Conservation (phyloP, 1,284 basidiomycete genomes). For the Hortiboletus rubellus region DNA sequence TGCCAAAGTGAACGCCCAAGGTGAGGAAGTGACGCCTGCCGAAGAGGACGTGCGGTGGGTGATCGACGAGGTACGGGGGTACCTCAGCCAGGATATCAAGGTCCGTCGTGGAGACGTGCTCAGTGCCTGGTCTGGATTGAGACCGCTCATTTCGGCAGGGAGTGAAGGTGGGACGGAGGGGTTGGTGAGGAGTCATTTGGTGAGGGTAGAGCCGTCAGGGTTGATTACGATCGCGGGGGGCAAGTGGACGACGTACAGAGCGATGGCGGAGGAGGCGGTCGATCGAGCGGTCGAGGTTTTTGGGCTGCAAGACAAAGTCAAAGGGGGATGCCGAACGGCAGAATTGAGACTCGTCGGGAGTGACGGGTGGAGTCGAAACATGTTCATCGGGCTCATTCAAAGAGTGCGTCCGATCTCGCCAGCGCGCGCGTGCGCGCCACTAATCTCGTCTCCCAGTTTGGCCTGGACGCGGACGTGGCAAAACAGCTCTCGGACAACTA, state of each 20-base stretch:
- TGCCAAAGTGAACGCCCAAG: slow-evolving; percentile 58
- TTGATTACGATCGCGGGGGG: slow-evolving; percentile 95
- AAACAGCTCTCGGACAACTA: slow-evolving; percentile 93
- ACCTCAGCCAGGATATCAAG: slow-evolving; percentile 90
- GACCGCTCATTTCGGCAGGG: slow-evolving; percentile 84
- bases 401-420: slow-evolving; percentile 47
- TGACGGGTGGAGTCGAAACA: slow-evolving; percentile 92
- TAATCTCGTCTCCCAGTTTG: slow-evolving; percentile 53
- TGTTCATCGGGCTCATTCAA: slow-evolving; percentile 97
- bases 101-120: slow-evolving; percentile 97
- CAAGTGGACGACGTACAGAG: slow-evolving; percentile 98
- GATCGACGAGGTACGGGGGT: slow-evolving; percentile 87
- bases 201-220: slow-evolving; percentile 80
- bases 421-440: not conserved
- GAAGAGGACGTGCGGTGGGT: slow-evolving; percentile 99
- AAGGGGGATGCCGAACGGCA: slow-evolving; percentile 77
- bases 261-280: slow-evolving; percentile 96
- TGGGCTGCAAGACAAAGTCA: slow-evolving; percentile 56
- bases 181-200: slow-evolving; percentile 93
- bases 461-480: slow-evolving; percentile 90
- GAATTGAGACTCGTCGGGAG: slow-evolving; percentile 86
- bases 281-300: slow-evolving; percentile 86
- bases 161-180: slow-evolving; percentile 73
- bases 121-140: slow-evolving; percentile 90
- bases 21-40: slow-evolving; percentile 74